Conservation (phyloP, 805 yeast genomes). For the Brettanomyces nanus region DNA sequence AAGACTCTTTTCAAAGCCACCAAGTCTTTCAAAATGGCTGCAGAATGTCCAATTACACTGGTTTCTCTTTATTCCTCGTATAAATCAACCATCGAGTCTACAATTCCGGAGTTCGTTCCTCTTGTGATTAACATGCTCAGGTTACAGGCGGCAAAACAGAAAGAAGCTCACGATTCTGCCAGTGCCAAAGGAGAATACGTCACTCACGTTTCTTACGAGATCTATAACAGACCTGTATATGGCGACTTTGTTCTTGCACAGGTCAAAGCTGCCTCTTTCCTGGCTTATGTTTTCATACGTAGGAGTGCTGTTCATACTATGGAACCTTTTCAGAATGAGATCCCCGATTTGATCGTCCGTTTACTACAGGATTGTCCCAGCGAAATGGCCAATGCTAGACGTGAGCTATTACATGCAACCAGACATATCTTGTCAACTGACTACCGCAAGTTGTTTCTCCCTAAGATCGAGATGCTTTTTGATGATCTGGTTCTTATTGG, state of each 20-base stretch:
- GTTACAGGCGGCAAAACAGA: constrained; percentile 79
- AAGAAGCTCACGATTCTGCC: constrained; percentile 49
- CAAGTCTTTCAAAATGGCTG: constrained; percentile 80
- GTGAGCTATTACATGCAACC: constrained; percentile 88
- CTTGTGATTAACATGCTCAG: constrained; percentile 65
- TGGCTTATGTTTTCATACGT: constrained; percentile 86
- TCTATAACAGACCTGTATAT: constrained; percentile 64
- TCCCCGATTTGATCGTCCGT: constrained; percentile 83
- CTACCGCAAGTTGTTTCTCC: constrained; percentile 70
- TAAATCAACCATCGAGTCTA: constrained; percentile 61
- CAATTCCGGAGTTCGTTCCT: constrained; percentile 74
- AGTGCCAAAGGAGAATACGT: constrained; percentile 49
- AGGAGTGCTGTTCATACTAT: constrained; percentile 66
- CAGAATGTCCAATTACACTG: constrained; percentile 96
- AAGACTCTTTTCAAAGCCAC: constrained; percentile 59
- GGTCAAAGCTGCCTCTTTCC: constrained; percentile 90
- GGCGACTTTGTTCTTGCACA: constrained; percentile 89
- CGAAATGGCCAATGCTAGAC: constrained; percentile 83
- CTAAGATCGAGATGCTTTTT: constrained; percentile 76
- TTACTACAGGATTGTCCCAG: constrained; percentile 92
- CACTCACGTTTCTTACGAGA: constrained; percentile 66
- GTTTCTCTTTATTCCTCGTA: constrained; percentile 86
- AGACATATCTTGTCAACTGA: constrained; percentile 92
- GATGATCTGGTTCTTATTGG: constrained; percentile 87
- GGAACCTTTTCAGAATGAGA: constrained; percentile 48